These are phyloP conservation scores for Fistulinella prunicolor DNA, from an alignment of 768 basidiomycete genomes.

Conservation along the genomic window DNA sequence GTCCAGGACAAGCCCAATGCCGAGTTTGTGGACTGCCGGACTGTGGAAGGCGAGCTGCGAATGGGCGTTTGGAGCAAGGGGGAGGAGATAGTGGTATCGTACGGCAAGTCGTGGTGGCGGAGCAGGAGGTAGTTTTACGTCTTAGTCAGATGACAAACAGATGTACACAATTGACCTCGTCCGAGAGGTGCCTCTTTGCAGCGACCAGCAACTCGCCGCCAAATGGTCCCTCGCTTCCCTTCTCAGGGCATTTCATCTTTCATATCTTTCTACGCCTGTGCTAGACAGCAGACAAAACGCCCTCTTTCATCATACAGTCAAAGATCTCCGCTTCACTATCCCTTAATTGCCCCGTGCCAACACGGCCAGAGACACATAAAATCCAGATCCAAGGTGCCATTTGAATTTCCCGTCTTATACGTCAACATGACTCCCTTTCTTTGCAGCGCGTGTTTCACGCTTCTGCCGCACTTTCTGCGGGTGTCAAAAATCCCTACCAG, in stretches of 20 bases:
- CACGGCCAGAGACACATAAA: constrained; percentile 11
- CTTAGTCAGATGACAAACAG: constrained; percentile 26
- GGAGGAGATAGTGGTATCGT: constrained; percentile 83
- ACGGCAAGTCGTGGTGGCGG: constrained; percentile 86
- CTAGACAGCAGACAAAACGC: constrained; percentile 34
- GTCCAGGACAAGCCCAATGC: constrained; percentile 68
- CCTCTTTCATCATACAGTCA: constrained; percentile 39
- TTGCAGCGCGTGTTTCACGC: constrained; percentile 74
- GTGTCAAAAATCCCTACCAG: constrained; percentile 82
- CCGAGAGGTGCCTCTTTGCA: too few species aligned
- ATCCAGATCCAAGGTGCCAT: constrained; percentile 40
- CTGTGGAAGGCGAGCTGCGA: constrained; percentile 55
- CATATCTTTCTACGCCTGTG: constrained; percentile 57
- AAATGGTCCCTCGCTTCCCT: constrained; percentile 52
- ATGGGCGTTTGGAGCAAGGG: constrained; percentile 84
- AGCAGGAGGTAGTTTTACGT: constrained; percentile 18
- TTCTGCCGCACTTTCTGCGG: constrained; percentile 47
- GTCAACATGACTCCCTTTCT: constrained; percentile 18
- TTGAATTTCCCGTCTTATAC: constrained; percentile 7
- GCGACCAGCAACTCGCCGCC: constrained; percentile 1
- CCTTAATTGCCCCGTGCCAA: constrained; percentile 13
- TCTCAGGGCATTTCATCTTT: constrained; percentile 49
- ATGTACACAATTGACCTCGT: constrained; percentile 8
- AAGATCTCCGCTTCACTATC: constrained; percentile 34
- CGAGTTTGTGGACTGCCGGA: constrained; percentile 57